Percentiles rank a stretch among this genome's conserved stretches.
These are phyloP conservation scores for Fusarium guadeloupense DNA, from an alignment of 2,329 filamentous ascomycete genomes.

Conservation along the genomic window DNA sequence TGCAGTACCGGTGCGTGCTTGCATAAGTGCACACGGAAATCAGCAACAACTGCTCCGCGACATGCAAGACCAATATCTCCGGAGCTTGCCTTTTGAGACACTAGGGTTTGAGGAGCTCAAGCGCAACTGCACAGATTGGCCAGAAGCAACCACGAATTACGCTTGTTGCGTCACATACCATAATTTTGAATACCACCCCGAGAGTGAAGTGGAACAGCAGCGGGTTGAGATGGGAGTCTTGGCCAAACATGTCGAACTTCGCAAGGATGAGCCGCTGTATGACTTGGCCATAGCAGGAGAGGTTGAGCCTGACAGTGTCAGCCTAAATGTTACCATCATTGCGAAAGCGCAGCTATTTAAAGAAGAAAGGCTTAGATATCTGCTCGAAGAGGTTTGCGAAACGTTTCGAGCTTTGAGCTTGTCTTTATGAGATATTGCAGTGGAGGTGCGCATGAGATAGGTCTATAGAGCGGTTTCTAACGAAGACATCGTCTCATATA, in stretches of 20 bases:
- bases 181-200: conserved; percentile 18
- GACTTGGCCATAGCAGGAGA: conserved; percentile 14
- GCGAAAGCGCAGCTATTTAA: neutral
- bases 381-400: neutral
- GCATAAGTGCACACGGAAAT: neutral
- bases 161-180: conserved; percentile 8
- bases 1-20: conserved; percentile 1
- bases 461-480: too few relatives aligned
- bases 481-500: too few relatives aligned
- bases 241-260: conserved; percentile 1
- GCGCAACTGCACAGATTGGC: conserved; percentile 33
- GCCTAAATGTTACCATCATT: neutral
- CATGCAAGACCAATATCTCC: conserved; percentile 31
- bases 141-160: neutral
- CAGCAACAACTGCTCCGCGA: conserved; percentile 10
- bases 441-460: too few relatives aligned
- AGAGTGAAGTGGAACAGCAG: conserved; percentile 10
- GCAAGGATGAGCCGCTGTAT: conserved; percentile 11
- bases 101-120: conserved; percentile 31
- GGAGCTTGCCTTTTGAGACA: conserved; percentile 24
- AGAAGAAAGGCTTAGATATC: neutral
- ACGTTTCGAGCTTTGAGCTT: neutral
- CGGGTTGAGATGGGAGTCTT: conserved; percentile 15
- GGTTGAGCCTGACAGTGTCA: conserved; percentile 9
- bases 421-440: too few relatives aligned